Conservation (phyloP, 768 basidiomycete genomes). For the Cystoderma amianthinum region DNA sequence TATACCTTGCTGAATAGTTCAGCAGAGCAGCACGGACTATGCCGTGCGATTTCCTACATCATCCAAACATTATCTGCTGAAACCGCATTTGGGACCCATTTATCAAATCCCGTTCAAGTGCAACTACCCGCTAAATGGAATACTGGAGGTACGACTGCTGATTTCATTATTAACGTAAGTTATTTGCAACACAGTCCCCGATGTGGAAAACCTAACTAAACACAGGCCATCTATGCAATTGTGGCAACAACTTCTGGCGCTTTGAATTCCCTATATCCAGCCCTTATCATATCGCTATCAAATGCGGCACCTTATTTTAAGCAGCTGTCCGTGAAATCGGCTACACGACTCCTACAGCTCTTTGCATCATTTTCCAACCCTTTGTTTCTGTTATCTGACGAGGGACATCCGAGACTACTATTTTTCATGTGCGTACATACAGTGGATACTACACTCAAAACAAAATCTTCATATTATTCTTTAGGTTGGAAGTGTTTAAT, state of each 20-base stretch:
- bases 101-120: conserved; percentile 58
- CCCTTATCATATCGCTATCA: conserved; percentile 83
- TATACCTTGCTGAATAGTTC: background rate
- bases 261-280: conserved; percentile 83
- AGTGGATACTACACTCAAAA: background rate
- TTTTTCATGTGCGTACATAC: conserved; percentile 71
- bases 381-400: conserved; percentile 84
- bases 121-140: conserved; percentile 78
- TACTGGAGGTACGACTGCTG: conserved; percentile 65
- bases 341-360: conserved; percentile 80
- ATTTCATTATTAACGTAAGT: conserved; percentile 83
- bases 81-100: conserved; percentile 61
- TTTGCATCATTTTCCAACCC: conserved; percentile 91
- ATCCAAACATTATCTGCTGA: conserved; percentile 89
- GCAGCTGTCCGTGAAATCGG: conserved; percentile 72
- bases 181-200: too few relatives aligned
- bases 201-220: too few relatives aligned
- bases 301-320: conserved; percentile 87
- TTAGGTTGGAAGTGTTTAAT: conserved; percentile 89
- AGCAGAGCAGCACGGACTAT: conserved; percentile 84
- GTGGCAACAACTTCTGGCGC: conserved; percentile 82
- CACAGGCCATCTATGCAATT: conserved; percentile 86
- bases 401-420: conserved; percentile 88
- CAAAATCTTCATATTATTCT: background rate
- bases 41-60: conserved; percentile 86